Evolutionary conservation across 2,329 filamentous ascomycete species (phyloP).

Genomic region (Arthroderma sp.): DNA sequence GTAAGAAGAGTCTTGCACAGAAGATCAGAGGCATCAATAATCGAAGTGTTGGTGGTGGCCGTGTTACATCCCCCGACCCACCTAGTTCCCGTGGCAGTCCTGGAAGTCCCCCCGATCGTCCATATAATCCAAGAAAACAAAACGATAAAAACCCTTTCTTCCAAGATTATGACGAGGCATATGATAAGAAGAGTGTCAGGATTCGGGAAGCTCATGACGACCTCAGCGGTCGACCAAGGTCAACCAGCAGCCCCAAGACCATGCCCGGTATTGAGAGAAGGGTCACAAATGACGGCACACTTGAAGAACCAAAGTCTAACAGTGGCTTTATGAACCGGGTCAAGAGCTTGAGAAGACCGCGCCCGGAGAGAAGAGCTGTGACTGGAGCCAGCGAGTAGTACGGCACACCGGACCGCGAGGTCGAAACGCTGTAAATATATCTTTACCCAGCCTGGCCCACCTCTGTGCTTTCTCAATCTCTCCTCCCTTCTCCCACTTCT

Average conservation of each 20-base stretch:
- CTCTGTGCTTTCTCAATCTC: no score
- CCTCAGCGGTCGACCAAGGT: constrained; percentile 26
- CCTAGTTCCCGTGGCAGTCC: constrained; percentile 20
- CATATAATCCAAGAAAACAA: constrained; percentile 11
- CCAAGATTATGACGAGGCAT: constrained; percentile 58
- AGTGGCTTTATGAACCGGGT: constrained; percentile 11
- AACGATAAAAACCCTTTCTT: constrained; percentile 66
- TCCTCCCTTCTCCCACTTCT: no score
- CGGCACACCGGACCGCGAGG: no score
- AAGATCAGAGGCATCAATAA: constrained; percentile 71
- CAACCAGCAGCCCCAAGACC: constrained; percentile 48
- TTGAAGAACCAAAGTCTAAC: constrained; percentile 5
- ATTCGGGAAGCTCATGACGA: constrained; percentile 33
- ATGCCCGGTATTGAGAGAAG: constrained; percentile 33
- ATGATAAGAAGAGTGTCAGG: constrained; percentile 49
- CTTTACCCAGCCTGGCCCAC: no score
- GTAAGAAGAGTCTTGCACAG: constrained; percentile 92
- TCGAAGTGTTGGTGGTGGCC: constrained; percentile 47
- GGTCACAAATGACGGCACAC: constrained; percentile 16
- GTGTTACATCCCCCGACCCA: constrained; percentile 45
- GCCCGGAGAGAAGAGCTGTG: constrained; percentile 6
- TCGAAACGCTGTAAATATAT: no score
- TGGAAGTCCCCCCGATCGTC: constrained; percentile 14
- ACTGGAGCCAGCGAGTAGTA: not conserved
- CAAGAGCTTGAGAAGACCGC: constrained; percentile 12